A percentile compares a stretch with the other conserved stretches of the same genome.
Evolutionary conservation across 805 yeast genomes (phyloP).

Genomic region (Candida alai): DNA sequence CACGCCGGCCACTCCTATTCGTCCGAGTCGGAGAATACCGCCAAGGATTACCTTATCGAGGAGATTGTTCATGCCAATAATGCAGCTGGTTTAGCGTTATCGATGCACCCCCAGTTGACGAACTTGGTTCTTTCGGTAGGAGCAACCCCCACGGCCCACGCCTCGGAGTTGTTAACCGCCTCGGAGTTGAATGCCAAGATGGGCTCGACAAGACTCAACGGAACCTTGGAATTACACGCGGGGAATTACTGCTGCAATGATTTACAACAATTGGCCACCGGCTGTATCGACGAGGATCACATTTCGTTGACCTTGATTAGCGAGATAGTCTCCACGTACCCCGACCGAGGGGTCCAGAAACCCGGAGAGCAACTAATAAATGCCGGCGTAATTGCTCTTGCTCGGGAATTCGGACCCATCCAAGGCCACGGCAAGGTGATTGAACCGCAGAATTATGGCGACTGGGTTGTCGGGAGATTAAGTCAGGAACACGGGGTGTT

Average conservation of each 20-base stretch:
- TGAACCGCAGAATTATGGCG: slow-evolving; percentile 38
- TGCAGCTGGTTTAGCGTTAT: slow-evolving; percentile 43
- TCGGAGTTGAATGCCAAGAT: slow-evolving; percentile 14
- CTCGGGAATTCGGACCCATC: slow-evolving; percentile 58
- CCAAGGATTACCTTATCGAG: slow-evolving; percentile 44
- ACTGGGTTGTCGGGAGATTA: slow-evolving; percentile 64
- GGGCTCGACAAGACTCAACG: slow-evolving; percentile 23
- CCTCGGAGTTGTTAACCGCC: slow-evolving; percentile 34
- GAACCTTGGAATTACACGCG: slow-evolving; percentile 68
- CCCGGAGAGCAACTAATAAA: slow-evolving; percentile 65
- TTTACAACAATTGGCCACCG: slow-evolving; percentile 72
- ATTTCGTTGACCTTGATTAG: slow-evolving; percentile 60
- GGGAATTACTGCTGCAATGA: slow-evolving; percentile 76
- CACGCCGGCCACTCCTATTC: slow-evolving; percentile 78
- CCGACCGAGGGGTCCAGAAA: slow-evolving; percentile 44
- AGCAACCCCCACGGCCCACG: slow-evolving; percentile 78
- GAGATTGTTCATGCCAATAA: slow-evolving; percentile 56
- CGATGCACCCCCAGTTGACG: slow-evolving; percentile 31
- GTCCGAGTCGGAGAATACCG: slow-evolving; percentile 41
- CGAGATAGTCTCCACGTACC: slow-evolving; percentile 53
- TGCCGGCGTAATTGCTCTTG: slow-evolving; percentile 69
- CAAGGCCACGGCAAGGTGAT: slow-evolving; percentile 58
- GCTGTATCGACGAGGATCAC: slow-evolving; percentile 57
- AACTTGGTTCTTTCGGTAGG: slow-evolving; percentile 62
- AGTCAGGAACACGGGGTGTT: slow-evolving; percentile 81